Percentiles rank a stretch among this genome's conserved stretches.
Conservation (phyloP, 2,329 filamentous ascomycete species). For the Cladorrhinum sp. region DNA sequence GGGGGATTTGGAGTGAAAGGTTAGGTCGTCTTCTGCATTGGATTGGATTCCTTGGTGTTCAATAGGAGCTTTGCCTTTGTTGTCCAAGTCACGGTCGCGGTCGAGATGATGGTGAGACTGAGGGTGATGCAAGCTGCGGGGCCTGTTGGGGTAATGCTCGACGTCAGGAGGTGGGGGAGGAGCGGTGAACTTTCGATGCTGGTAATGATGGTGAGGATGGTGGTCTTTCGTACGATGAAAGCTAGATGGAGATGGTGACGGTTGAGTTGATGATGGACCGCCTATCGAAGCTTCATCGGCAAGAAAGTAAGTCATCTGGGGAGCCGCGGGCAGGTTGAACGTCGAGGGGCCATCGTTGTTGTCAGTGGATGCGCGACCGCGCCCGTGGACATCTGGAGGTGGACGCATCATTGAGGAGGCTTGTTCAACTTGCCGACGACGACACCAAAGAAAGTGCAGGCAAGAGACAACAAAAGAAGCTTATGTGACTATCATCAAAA, state of each 20-base stretch:
- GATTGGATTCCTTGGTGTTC: not conserved
- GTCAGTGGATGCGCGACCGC: slow-evolving; percentile 40
- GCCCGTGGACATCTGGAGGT: slow-evolving; percentile 38
- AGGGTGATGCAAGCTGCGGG: not conserved
- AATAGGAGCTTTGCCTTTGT: not conserved
- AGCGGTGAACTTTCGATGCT: not conserved
- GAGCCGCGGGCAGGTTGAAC: slow-evolving; percentile 34
- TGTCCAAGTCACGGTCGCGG: slow-evolving; percentile 7
- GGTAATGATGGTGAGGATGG: slow-evolving; percentile 6
- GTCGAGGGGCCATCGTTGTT: slow-evolving; percentile 36
- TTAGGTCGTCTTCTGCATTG: not conserved
- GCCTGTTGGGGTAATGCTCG: not conserved
- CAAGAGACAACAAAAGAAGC: not conserved
- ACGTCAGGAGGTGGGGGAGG: not conserved
- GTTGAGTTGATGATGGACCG: slow-evolving; percentile 14
- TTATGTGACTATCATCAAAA: not conserved
- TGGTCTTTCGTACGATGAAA: slow-evolving; percentile 26
- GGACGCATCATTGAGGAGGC: slow-evolving; percentile 23
- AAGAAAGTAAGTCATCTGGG: slow-evolving; percentile 52
- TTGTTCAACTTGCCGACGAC: slow-evolving; percentile 13
- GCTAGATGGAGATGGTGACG: slow-evolving; percentile 24
- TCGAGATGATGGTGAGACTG: slow-evolving; percentile 9
- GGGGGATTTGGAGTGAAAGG: slow-evolving; percentile 21
- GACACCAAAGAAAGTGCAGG: not conserved
- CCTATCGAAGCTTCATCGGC: slow-evolving; percentile 50